Evolutionary conservation across 345 rosid genomes (phyloP), one percentile per base, ranked within the genome.

Genomic region (Cardiospermum halicacabum): DNA sequence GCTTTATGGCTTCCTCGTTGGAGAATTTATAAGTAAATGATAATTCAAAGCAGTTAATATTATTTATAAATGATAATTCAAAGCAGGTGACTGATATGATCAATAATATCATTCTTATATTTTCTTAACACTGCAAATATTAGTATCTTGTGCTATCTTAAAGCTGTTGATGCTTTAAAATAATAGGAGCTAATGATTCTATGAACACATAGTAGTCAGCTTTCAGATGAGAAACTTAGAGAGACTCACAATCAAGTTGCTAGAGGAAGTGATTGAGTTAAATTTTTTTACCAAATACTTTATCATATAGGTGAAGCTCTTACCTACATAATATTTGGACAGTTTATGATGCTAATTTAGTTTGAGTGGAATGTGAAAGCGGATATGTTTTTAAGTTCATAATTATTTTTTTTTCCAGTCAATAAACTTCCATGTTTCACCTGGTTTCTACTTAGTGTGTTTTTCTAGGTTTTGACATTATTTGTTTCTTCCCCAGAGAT

Each of bases 401-500:
- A 53, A 7, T 39, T 60, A 24, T 42, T 5, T 13, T 21, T 60
- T 22, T 10, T 43, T 32, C 36, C 9, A 54, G 7, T 45, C 28
- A 3, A 1, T 9, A 31, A 8, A 45, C 36, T 39, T 49, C 25
- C 39, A 30, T 36, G 28, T 37, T 53, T 19, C 5, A 24, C 19
- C 37, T 21, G 26, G 16, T 67, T 58, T 58, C 54, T 19, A 43
- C 43, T 22, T 58, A 40, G 67, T 48, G 34, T 62, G 22, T 69
- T 13, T 57, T 49, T 67, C 31, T 28, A 26, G 47, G 22, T 36
- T 55, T 55, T 74, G 51, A 78, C 70, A 49, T 28, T 69, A 5
- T 55, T 19, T 56, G 57, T 62, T 65, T 70, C 66, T 62, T 75
- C 69, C 67, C 65, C 91, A 94, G 97, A 77, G 97, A 94, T 84